Percentiles rank a stretch among this genome's conserved stretches.
These are phyloP conservation scores for Citrus mangshanensis DNA, from an alignment of 345 rosid genomes.

Conservation along the genomic window DNA sequence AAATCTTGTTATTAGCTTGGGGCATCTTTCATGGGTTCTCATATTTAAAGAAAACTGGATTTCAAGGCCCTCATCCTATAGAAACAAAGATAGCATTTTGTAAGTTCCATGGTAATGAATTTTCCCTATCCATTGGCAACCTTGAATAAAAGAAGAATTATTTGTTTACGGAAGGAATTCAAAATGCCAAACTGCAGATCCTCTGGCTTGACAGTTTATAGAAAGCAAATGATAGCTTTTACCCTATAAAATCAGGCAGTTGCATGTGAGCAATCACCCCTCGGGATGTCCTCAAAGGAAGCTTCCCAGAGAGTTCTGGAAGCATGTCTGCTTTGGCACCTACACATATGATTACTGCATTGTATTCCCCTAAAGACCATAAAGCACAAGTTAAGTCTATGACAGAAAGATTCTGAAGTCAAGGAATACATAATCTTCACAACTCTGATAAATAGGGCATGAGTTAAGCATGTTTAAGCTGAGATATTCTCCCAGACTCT, in stretches of 20 bases:
- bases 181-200: too few relatives aligned
- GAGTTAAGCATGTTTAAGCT: background rate
- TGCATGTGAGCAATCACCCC: slow-evolving; percentile 74
- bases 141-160: background rate
- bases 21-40: background rate
- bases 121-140: background rate
- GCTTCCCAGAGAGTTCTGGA: slow-evolving; percentile 71
- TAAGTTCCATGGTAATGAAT: too few relatives aligned
- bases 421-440: background rate
- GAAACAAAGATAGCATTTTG: too few relatives aligned
- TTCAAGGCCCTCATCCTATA: too few relatives aligned
- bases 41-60: too few relatives aligned
- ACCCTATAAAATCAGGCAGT: slow-evolving; percentile 50
- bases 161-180: background rate
- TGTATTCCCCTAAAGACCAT: slow-evolving; percentile 51
- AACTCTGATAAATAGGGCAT: background rate
- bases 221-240: slow-evolving; percentile 5
- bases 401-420: background rate
- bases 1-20: background rate
- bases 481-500: background rate
- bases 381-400: background rate
- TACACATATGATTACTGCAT: slow-evolving; percentile 73
- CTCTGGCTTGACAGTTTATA: background rate
- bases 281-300: slow-evolving; percentile 87
- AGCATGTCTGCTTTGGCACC: slow-evolving; percentile 79